Conservation (phyloP, 2,329 filamentous ascomycete genomes). For the Penicillium sp. region DNA sequence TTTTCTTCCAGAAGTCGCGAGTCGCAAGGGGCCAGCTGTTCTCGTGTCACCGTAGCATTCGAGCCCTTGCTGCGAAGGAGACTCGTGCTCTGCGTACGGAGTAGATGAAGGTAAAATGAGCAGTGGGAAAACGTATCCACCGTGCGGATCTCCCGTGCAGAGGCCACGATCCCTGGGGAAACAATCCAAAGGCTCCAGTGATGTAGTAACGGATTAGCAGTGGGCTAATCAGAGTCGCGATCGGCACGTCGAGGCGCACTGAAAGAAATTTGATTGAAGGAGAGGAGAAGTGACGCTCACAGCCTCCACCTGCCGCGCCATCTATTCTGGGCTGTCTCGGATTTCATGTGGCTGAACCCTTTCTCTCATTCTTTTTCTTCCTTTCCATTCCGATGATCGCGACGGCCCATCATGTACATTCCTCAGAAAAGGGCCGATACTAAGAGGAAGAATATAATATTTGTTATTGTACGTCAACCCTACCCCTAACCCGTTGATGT, state of each 20-base stretch:
- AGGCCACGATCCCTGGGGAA: not conserved
- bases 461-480: conserved; percentile 32
- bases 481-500: not conserved
- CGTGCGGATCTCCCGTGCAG: not conserved
- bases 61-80: not conserved
- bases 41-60: not conserved
- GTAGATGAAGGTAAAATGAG: not conserved
- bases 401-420: conserved; percentile 26
- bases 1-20: not conserved
- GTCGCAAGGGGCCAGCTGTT: not conserved
- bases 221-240: not conserved
- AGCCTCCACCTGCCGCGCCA: conserved; percentile 10
- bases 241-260: not conserved
- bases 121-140: not conserved
- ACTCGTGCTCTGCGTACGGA: not conserved
- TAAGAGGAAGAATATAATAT: conserved; percentile 24
- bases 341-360: conserved; percentile 8
- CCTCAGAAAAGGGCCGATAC: conserved; percentile 20
- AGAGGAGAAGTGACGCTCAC: not conserved
- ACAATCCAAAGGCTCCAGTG: not conserved
- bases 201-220: not conserved
- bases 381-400: conserved; percentile 13
- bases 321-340: conserved; percentile 5
- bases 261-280: conserved; percentile 1
- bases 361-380: conserved; percentile 9